Base-by-base conservation (phyloP, 768 basidiomycete species). In the Hericium alpestre region DNA sequence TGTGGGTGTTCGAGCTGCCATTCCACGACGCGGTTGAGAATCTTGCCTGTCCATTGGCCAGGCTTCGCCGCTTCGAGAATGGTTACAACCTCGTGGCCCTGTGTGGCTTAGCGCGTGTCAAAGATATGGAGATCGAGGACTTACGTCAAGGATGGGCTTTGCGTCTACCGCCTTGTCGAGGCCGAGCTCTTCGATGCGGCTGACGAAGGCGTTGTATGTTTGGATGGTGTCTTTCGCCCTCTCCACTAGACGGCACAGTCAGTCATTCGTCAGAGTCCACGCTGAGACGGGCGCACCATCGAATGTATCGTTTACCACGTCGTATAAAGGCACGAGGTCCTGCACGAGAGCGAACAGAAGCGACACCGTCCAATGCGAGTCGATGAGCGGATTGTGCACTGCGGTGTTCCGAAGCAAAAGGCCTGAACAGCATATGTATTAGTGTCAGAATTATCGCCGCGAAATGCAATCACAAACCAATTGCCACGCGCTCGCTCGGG, bases 1-100 rank as follows among this genome's bases (percentile, higher is more conserved):
- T 74, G 64, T 0, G 93, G 90, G 66, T 93, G 72, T 38, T 81
- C 84, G 7, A 98, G 76, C 64, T 93, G 92, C 94, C 93, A 98
- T 58, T 84, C 80, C 18, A 91, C 65, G 23, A 97, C 76, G 50
- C 76, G 78, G n/a, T 76, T 72, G 18, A 91, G 73, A 6, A 84
- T 76, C 27, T 76, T 70, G 37, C 80, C 79, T 5, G 84, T 82
- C 82, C 91, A 85, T 1, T 82, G 78, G 1, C 93, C 93, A 1
- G 84, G 78, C 59, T 76, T 81, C 2, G 70, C 66, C 16, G 74
- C 74, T 1, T 71, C 77, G 5, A 94, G 73, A 9, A 80, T 67
- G 20, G 69, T 59, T 2, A 79, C 71, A 38, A 93, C 74, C 56
- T 87, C 82, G 27, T 75, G 79, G 1, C 94, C 94, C 94, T 96